Evolutionary conservation across 768 basidiomycete genomes (phyloP).

Genomic region (Leccinum uliginosum): DNA sequence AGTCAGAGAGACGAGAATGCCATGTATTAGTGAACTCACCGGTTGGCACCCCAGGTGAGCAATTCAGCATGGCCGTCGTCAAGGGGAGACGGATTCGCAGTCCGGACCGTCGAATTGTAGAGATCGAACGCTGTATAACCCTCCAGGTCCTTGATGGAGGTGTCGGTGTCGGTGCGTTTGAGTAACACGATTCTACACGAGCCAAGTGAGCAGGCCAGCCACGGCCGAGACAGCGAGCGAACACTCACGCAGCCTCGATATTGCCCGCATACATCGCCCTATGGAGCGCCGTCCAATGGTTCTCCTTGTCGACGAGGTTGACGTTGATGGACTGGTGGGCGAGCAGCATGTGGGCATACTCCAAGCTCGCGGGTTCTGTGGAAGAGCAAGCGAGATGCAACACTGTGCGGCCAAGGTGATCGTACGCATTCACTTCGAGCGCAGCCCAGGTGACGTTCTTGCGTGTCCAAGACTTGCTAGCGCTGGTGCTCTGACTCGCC

Average conservation of each 20-base stretch:
- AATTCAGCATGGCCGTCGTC: conserved; percentile 48
- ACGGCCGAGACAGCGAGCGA: not conserved
- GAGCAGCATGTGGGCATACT: conserved; percentile 75
- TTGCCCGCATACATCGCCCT: conserved; percentile 81
- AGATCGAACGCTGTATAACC: conserved; percentile 91
- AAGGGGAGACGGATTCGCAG: conserved; percentile 53
- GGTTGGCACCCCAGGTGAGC: conserved; percentile 85
- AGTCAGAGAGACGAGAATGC: not conserved
- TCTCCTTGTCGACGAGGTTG: conserved; percentile 79
- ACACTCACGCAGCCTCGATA: conserved; percentile 58
- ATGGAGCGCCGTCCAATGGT: conserved; percentile 89
- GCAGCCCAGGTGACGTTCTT: conserved; percentile 35
- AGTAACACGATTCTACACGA: conserved; percentile 64
- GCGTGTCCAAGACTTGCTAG: conserved; percentile 56
- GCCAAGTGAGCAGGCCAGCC: conserved; percentile 17
- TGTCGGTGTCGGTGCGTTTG: conserved; percentile 69
- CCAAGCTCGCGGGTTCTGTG: conserved; percentile 55
- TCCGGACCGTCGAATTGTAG: conserved; percentile 84
- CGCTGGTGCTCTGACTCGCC: conserved; percentile 39
- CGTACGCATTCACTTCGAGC: conserved; percentile 66
- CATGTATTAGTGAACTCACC: conserved; percentile 35
- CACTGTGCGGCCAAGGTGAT: conserved; percentile 69
- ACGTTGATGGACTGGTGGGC: conserved; percentile 72
- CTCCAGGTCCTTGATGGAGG: conserved; percentile 72
- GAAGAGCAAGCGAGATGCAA: conserved; percentile 78